Percentiles rank a stretch among this genome's conserved stretches.
phyloP scores from a whole-genome alignment of 192 early-diverging fungal species.

The Mycoemilia scoparia region DNA sequence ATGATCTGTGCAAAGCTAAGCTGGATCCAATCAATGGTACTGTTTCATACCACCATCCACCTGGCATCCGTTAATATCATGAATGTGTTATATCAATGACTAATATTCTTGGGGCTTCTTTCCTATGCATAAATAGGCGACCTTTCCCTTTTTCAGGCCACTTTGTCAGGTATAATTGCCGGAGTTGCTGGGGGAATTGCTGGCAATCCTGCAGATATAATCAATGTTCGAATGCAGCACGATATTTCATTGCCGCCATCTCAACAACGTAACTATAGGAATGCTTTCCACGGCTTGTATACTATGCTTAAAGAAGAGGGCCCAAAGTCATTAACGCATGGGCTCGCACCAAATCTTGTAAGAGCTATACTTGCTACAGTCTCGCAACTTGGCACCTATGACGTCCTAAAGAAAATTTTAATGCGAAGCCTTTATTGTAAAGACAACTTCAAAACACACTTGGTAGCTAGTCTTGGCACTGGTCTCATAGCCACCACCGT shows the following conservation, averaged over 20 bases:
- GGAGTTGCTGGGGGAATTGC: slow-evolving; percentile 38
- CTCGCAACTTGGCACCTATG: slow-evolving; percentile 61
- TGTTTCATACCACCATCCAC: slow-evolving; percentile 1
- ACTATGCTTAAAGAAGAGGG: slow-evolving; percentile 64
- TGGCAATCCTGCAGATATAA: slow-evolving; percentile 62
- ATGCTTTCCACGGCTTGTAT: slow-evolving; percentile 43
- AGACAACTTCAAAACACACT: slow-evolving; percentile 52
- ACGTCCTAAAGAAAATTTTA: slow-evolving; percentile 48
- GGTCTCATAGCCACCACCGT: slow-evolving; percentile 60
- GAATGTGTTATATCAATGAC: too few relatives aligned
- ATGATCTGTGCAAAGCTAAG: slow-evolving; percentile 32
- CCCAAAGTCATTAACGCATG: slow-evolving; percentile 53
- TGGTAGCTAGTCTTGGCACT: slow-evolving; percentile 48
- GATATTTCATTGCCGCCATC: slow-evolving; percentile 45
- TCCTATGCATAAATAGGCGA: too few relatives aligned
- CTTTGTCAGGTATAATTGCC: slow-evolving; percentile 15
- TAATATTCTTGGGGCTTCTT: too few relatives aligned
- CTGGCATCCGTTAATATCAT: too few relatives aligned
- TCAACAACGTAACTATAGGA: slow-evolving; percentile 46
- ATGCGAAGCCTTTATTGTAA: slow-evolving; percentile 31
- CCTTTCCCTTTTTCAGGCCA: too few relatives aligned
- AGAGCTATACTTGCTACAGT: slow-evolving; percentile 68
- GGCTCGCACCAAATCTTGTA: slow-evolving; percentile 73
- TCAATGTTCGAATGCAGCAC: slow-evolving; percentile 72
- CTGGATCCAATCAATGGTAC: slow-evolving; percentile 5